Conservation (phyloP, 805 yeast genomes). For the Wickerhamiella lipophila region DNA sequence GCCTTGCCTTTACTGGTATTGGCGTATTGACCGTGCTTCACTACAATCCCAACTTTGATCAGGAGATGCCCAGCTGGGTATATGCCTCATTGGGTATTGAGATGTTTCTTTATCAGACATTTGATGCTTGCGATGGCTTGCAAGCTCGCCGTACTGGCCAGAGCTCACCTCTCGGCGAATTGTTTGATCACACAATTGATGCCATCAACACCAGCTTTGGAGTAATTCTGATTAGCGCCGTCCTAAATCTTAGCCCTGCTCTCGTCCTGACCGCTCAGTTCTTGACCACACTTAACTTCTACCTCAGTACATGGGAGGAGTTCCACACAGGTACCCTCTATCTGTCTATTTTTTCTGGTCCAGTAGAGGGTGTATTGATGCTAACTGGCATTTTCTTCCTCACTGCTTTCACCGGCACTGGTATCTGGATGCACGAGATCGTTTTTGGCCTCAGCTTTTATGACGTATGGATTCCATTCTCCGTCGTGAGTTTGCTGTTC, state of each 20-base stretch:
- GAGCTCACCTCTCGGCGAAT: constrained; percentile 85
- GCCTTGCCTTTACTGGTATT: constrained; percentile 55
- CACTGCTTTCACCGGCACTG: constrained; percentile 62
- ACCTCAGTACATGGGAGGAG: constrained; percentile 90
- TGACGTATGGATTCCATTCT: constrained; percentile 20
- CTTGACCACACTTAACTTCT: constrained; percentile 45
- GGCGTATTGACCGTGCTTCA: constrained; percentile 55
- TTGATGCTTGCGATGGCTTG: constrained; percentile 91
- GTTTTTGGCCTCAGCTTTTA: constrained; percentile 34
- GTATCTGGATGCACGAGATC: constrained; percentile 41
- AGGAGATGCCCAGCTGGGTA: constrained; percentile 60
- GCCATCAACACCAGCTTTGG: constrained; percentile 71
- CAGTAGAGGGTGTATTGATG: constrained; percentile 83
- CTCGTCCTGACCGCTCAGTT: constrained; percentile 22
- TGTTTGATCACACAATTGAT: constrained; percentile 81
- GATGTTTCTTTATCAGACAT: constrained; percentile 80
- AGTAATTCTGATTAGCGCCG: constrained; percentile 58
- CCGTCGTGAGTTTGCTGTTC: constrained; percentile 34
- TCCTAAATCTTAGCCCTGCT: constrained; percentile 66
- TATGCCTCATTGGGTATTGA: constrained; percentile 69
- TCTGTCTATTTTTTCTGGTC: constrained; percentile 74
- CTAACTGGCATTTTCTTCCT: constrained; percentile 41
- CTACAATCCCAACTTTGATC: constrained; percentile 54
- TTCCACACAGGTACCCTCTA: constrained; percentile 76
- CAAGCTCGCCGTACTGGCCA: constrained; percentile 96